A percentile compares a stretch with the other conserved stretches of the same genome.
Evolutionary conservation across 768 basidiomycete genomes (phyloP).

Genomic region (Dioszegia crocea): DNA sequence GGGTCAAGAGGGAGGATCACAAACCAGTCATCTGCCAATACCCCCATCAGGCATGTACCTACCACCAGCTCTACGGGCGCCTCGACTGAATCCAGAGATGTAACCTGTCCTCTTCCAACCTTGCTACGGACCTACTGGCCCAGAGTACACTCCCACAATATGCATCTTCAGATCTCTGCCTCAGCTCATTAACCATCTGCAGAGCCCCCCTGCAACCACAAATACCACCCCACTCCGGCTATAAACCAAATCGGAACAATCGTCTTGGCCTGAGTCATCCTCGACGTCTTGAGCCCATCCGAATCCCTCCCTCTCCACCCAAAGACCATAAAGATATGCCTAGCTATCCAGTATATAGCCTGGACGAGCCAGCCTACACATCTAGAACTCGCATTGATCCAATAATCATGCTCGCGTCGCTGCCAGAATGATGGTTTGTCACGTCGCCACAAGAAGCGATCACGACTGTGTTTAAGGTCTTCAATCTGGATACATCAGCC

Average conservation of each 20-base stretch:
- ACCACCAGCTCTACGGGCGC: too few relatives aligned
- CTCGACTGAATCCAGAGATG: too few relatives aligned
- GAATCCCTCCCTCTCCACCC: background rate
- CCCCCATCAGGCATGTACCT: too few relatives aligned
- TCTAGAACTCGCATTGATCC: background rate
- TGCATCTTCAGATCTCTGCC: too few relatives aligned
- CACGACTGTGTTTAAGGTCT: background rate
- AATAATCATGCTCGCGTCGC: background rate
- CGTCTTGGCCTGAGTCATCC: background rate
- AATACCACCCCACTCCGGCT: background rate
- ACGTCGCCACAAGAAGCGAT: background rate
- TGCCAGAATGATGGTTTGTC: background rate
- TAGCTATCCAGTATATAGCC: background rate
- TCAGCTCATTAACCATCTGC: too few relatives aligned
- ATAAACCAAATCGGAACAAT: background rate
- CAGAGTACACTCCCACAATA: too few relatives aligned
- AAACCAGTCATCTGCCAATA: too few relatives aligned
- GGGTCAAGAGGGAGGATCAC: too few relatives aligned
- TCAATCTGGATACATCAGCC: background rate
- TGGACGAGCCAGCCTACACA: background rate
- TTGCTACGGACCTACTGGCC: too few relatives aligned
- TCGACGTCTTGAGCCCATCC: background rate
- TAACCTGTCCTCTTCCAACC: too few relatives aligned
- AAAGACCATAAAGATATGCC: background rate
- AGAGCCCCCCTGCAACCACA: background rate